phyloP scores from a whole-genome alignment of 192 early-diverging fungal genomes.

The Coemansia aciculifera region DNA sequence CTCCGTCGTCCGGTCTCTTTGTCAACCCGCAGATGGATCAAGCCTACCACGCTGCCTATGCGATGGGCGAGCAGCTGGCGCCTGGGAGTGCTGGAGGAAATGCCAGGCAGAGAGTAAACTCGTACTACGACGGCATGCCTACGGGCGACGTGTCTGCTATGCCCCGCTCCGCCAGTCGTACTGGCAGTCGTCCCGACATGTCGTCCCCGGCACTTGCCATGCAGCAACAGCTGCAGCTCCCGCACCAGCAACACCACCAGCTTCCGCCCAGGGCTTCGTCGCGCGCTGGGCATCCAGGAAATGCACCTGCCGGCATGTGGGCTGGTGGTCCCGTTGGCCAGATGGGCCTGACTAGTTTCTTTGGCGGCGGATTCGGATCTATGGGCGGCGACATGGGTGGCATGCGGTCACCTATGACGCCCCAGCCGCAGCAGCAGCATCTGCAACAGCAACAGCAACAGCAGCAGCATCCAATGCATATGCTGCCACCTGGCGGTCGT shows the following conservation, averaged over 20 bases:
- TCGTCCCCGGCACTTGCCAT: neutral
- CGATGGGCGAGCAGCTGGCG: conserved; percentile 16
- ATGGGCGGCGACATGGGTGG: conserved; percentile 32
- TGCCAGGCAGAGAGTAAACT: conserved; percentile 32
- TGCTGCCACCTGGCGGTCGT: conserved; percentile 20
- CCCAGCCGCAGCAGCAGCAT: conserved; percentile 16
- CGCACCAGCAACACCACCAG: neutral
- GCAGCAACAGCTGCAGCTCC: conserved; percentile 12
- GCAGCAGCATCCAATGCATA: conserved; percentile 24
- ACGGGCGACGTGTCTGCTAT: conserved; percentile 28
- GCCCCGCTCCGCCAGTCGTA: conserved; percentile 35
- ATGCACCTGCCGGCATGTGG: conserved; percentile 31
- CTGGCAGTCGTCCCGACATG: conserved; percentile 43
- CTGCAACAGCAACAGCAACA: conserved; percentile 20
- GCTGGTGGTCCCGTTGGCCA: conserved; percentile 23
- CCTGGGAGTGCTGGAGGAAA: conserved; percentile 17
- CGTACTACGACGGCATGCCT: conserved; percentile 41
- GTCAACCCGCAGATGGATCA: conserved; percentile 19
- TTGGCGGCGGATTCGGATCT: conserved; percentile 52
- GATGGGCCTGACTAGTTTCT: conserved; percentile 34
- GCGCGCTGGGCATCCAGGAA: conserved; percentile 27
- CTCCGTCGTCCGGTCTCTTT: conserved; percentile 44
- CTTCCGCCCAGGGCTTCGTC: conserved; percentile 33
- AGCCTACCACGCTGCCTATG: conserved; percentile 7
- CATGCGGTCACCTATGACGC: conserved; percentile 28